Evolutionary conservation across 164 flowering plant species (phyloP).

Genomic region (Vitis cinerea): DNA sequence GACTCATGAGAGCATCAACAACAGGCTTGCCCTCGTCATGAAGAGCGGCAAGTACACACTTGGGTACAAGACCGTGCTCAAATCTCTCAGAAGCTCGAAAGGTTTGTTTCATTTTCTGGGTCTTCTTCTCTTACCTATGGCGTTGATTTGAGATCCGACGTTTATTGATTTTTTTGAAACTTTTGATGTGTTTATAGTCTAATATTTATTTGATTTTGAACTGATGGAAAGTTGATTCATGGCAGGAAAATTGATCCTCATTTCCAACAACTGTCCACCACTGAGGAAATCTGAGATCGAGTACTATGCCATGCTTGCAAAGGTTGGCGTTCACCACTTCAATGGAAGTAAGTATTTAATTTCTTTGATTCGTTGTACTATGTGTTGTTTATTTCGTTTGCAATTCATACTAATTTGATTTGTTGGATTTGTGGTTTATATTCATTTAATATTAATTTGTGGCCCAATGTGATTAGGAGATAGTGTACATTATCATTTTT

Average conservation of each 20-base stretch:
- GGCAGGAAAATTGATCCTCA: conserved; percentile 54
- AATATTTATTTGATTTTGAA: no score
- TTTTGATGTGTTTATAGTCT: no score
- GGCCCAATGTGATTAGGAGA: no score
- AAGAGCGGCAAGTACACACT: conserved; percentile 83
- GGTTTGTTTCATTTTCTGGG: conserved; percentile 19
- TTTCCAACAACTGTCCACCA: conserved; percentile 75
- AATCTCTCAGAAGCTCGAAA: conserved; percentile 62
- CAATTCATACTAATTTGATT: no score
- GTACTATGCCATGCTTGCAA: conserved; percentile 72
- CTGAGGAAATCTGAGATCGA: conserved; percentile 73
- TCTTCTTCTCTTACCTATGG: background rate
- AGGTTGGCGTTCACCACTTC: conserved; percentile 76
- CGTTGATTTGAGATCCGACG: background rate
- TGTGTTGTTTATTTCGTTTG: no score
- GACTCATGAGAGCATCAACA: conserved; percentile 89
- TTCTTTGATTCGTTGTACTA: no score
- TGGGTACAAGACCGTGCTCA: conserved; percentile 80
- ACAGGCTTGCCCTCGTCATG: conserved; percentile 76
- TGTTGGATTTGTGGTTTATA: no score
- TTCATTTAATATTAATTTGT: no score
- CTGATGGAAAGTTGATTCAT: background rate
- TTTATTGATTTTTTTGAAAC: background rate
- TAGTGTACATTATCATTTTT: no score
- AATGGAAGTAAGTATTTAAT: conserved; percentile 57